Base-by-base conservation (phyloP, 768 basidiomycete species). In the Collybiopsis confluens region DNA sequence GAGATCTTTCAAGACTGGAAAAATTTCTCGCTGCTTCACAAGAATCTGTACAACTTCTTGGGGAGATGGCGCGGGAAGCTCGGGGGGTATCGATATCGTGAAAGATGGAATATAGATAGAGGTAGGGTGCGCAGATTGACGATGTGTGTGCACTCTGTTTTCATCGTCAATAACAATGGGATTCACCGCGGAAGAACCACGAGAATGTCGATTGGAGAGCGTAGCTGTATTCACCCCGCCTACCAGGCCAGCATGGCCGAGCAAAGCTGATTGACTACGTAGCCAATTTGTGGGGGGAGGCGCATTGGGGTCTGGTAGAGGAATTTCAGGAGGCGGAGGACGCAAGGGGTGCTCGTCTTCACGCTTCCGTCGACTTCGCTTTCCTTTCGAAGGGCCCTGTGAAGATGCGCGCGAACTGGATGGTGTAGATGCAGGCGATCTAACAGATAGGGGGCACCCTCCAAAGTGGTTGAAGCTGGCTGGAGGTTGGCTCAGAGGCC, bases 121-220 rank as follows among this genome's bases (percentile, higher is more conserved):
- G 15, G 56, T 58, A 54, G 24, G 52, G 21, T 45, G 54, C 37
- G 62, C n/a, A 21, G 27, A 51, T 55, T 57, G 18, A 65, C 28
- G 46, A 46, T 30, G 33, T 15, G 43, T 55, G 7, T 70, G 68
- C 36, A 62, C 59, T 45, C 75, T 68, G 20, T 64, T 66, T 24
- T 77, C 78, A 43, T 88, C 87, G 20, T 88, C 83, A 24, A 91
- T 70, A 2, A 90, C 73, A 38, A 91, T 90, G 0, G 89, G 88
- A 62, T 90, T 82, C 13, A 73, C 63, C 13, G 82, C 65, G 0
- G 79, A 81, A 2, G 76, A 68, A 4, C 88, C 88, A 33, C 73
- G 74, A 28, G 66, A 62, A 50, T 70, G 73, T 15, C 73, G 68
- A 15, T 61, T 65, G 16, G 76, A 67, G 21, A 83, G 72, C 35